These are phyloP conservation scores for Schizonepeta tenuifolia DNA, from an alignment of 257 asterid genomes.

Conservation along the genomic window DNA sequence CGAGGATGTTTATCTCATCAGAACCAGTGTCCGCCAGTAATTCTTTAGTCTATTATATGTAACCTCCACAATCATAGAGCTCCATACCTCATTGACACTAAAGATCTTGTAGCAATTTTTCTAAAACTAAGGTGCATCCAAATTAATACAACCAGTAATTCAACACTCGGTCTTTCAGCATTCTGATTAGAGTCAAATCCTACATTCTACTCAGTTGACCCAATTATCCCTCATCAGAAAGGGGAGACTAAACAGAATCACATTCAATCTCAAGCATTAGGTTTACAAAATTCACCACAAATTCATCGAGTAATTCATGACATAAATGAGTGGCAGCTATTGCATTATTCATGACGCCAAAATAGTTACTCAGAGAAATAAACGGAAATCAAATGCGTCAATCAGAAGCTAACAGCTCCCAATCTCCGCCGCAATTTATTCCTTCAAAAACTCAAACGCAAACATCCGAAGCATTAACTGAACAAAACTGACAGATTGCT, in stretches of 20 bases:
- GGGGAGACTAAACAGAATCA: background rate
- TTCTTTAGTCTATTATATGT: background rate
- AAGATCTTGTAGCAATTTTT: background rate
- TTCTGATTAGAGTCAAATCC: conserved; percentile 1
- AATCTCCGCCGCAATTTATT: conserved; percentile 1
- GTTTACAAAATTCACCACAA: background rate
- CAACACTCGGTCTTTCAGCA: conserved; percentile 9
- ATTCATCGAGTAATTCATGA: conserved; percentile 6
- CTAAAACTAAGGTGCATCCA: background rate
- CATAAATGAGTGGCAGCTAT: background rate
- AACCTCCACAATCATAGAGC: background rate
- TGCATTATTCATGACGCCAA: conserved; percentile 2
- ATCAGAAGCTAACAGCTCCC: conserved; percentile 14
- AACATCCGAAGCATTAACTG: conserved; percentile 19
- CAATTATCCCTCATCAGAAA: background rate
- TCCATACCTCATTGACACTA: background rate
- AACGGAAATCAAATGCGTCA: conserved; percentile 13
- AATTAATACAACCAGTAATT: background rate
- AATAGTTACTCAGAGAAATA: background rate
- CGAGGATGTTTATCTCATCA: background rate
- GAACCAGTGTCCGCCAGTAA: background rate
- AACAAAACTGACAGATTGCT: background rate
- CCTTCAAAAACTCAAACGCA: background rate
- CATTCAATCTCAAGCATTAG: conserved; percentile 11
- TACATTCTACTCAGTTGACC: conserved; percentile 3